These are phyloP conservation scores for Ampelomyces quisqualis DNA, from an alignment of 2,329 filamentous ascomycete genomes.

Conservation along the genomic window DNA sequence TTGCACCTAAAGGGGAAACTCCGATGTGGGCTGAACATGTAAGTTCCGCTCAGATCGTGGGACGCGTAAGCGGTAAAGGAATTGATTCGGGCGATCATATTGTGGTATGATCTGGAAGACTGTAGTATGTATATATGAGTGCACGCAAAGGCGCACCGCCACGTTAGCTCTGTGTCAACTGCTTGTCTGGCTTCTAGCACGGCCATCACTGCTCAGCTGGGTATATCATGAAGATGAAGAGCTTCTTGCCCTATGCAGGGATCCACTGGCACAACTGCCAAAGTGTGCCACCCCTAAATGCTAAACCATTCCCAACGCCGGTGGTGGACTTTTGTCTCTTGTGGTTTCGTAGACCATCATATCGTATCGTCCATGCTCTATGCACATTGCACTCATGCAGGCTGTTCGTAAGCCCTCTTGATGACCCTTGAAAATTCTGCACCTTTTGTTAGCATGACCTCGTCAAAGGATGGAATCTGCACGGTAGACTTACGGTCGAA, in stretches of 20 bases:
- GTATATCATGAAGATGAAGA: not conserved
- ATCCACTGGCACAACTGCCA: not conserved
- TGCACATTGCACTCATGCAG: conserved; percentile 30
- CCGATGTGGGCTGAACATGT: too few relatives aligned
- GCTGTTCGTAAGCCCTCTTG: conserved; percentile 42
- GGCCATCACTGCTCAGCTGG: not conserved
- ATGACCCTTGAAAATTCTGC: conserved; percentile 41
- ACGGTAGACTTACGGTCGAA: conserved; percentile 63
- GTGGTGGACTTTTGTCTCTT: conserved; percentile 9
- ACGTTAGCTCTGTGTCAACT: not conserved
- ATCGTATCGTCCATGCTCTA: conserved; percentile 12
- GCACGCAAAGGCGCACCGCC: not conserved
- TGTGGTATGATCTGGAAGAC: not conserved
- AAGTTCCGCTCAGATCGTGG: too few relatives aligned
- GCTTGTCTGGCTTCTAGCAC: not conserved
- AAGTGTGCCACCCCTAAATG: conserved; percentile 4
- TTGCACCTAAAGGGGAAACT: too few relatives aligned
- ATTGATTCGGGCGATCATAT: too few relatives aligned
- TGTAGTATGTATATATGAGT: not conserved
- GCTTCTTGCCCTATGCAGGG: not conserved
- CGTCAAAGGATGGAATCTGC: not conserved
- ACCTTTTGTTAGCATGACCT: conserved; percentile 14
- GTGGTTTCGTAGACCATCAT: conserved; percentile 11
- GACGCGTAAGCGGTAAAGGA: too few relatives aligned
- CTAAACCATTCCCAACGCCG: conserved; percentile 11